Conservation (phyloP, 768 basidiomycete species). For the Macrocybe gigantea region DNA sequence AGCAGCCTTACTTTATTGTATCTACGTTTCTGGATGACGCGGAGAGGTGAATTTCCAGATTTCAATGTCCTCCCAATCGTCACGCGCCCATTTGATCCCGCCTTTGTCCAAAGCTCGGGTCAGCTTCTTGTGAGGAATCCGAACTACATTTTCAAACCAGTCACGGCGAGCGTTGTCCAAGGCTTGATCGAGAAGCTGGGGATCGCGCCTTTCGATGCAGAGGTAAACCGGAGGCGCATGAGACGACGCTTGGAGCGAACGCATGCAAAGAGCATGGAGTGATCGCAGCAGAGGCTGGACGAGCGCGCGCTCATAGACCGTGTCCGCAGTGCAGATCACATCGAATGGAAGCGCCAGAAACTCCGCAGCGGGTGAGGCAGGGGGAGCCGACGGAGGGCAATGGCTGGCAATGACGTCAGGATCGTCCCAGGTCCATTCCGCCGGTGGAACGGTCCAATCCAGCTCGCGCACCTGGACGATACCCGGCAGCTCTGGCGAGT, state of each 20-base stretch:
- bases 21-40: too few relatives aligned
- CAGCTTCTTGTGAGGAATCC: slow-evolving; percentile 55
- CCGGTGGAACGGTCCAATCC: slow-evolving; percentile 61
- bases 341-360: slow-evolving; percentile 56
- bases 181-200: slow-evolving; percentile 51
- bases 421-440: slow-evolving; percentile 52
- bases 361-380: slow-evolving; percentile 6
- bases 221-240: slow-evolving; percentile 46
- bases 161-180: slow-evolving; percentile 46
- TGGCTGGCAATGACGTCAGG: slow-evolving; percentile 26
- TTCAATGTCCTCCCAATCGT: slow-evolving; percentile 80
- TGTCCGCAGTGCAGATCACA: slow-evolving; percentile 80
- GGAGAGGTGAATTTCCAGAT: slow-evolving; percentile 53
- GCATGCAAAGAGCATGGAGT: slow-evolving; percentile 44
- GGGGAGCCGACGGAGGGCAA: slow-evolving; percentile 13
- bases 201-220: slow-evolving; percentile 76
- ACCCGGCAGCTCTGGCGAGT: slow-evolving; percentile 34
- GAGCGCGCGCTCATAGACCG: slow-evolving; percentile 62
- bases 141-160: slow-evolving; percentile 55
- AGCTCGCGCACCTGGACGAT: slow-evolving; percentile 55
- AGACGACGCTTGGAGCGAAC: slow-evolving; percentile 23
- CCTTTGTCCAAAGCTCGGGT: slow-evolving; percentile 53
- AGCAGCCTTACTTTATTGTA: too few relatives aligned
- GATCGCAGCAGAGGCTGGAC: slow-evolving; percentile 66
- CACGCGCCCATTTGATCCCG: slow-evolving; percentile 52